A percentile compares a stretch with the other conserved stretches of the same genome.
Conservation (phyloP, 2,329 filamentous ascomycete genomes). For the Emergomyces pasteurianus region DNA sequence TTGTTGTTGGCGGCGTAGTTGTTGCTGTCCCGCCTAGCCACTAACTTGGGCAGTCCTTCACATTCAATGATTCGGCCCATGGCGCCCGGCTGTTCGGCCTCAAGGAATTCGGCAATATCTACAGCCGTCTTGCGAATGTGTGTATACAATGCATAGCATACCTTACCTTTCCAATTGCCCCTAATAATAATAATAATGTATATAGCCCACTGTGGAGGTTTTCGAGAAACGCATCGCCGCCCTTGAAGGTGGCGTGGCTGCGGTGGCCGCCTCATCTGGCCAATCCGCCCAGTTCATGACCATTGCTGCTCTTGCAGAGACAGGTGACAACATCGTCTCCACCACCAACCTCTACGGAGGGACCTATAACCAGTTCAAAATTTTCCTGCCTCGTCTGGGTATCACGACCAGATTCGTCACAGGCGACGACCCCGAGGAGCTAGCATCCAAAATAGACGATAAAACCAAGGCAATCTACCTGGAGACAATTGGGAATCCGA, state of each 20-base stretch:
- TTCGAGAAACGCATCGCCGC: conserved; percentile 96
- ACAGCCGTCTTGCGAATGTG: conserved; percentile 92
- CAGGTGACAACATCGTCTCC: conserved; percentile 85
- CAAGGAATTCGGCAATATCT: conserved; percentile 96
- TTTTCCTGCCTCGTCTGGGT: conserved; percentile 73
- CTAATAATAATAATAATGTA: neutral
- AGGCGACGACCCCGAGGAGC: conserved; percentile 67
- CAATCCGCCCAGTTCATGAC: conserved; percentile 90
- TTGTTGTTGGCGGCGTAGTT: too few species aligned
- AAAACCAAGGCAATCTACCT: conserved; percentile 87
- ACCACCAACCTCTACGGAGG: conserved; percentile 88
- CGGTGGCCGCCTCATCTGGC: conserved; percentile 72
- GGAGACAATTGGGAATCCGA: conserved; percentile 87
- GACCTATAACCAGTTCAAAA: conserved; percentile 96
- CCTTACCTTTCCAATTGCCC: neutral
- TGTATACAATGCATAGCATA: conserved; percentile 18
- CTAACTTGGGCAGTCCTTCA: conserved; percentile 52
- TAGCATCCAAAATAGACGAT: conserved; percentile 74
- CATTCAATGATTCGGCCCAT: conserved; percentile 93
- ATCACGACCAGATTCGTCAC: conserved; percentile 79
- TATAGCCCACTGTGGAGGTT: conserved; percentile 78
- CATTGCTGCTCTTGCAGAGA: conserved; percentile 68
- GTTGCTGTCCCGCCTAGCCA: too few species aligned
- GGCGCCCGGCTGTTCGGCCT: conserved; percentile 90
- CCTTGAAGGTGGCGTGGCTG: conserved; percentile 80